Base-by-base conservation (phyloP, 2,329 filamentous ascomycete genomes). In the Cladosporium velox region DNA sequence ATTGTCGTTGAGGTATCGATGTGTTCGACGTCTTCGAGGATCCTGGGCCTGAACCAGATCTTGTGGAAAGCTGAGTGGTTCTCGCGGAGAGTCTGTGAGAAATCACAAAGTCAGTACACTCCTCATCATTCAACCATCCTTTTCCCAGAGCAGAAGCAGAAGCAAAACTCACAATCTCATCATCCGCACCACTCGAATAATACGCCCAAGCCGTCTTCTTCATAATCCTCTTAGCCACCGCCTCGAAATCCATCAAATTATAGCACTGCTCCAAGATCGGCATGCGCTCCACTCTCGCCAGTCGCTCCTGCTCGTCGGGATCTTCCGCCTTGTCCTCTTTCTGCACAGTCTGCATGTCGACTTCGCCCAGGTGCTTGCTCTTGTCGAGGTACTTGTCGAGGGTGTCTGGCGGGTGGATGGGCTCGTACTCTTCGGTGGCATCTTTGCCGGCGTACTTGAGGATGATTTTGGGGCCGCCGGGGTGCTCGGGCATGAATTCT, bases 201-300 rank as follows among this genome's bases (percentile, higher is more conserved):
- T 99, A 99, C 30, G 91, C 95, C 95, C 95, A 99, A 0, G 94
- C 94, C 1, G 90, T 90, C 82, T 91, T 96, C 86, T 96, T 97
- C 94, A 98, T 97, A 65, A 96, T 88, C 47, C 88, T 84, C 73
- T 90, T 88, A 5, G 95, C 95, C 41, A 98, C 94, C 3, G 92
- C 88, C 84, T 99, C 95, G 77, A 99, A 99, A 80, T 99, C 52
- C 81, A 95, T 87, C 67, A 97, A 81, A 77, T 97, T 97, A 80
- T 93, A 97, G 83, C 93, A 97, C 77, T 96, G 91, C 70, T 91
- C 89, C 67, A 97, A 82, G 57, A 88, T 82, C 0, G 93, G 93
- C 88, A 93, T 96, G 67, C 85, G 77, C 93, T 90, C 72, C 62
- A 78, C 74, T 30, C 76, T 68, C 69, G 93, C 85, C 79, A 90